Evolutionary conservation across 2,329 filamentous ascomycete genomes (phyloP).

Genomic region (Trichoderma asperellum): DNA sequence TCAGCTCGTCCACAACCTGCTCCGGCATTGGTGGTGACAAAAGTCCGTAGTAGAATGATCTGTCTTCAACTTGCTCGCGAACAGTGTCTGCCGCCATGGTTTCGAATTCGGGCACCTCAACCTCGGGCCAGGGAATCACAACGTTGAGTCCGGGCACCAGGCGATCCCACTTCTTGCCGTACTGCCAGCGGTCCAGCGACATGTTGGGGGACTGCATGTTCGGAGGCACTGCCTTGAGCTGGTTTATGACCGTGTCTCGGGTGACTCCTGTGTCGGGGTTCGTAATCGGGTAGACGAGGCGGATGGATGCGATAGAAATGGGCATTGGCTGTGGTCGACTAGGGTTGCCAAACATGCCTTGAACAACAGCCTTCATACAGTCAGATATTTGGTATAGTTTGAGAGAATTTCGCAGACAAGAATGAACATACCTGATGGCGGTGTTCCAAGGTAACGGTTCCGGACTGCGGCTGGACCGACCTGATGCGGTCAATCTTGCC

Average conservation of each 20-base stretch:
- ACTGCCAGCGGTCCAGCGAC: constrained; percentile 47
- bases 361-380: constrained; percentile 36
- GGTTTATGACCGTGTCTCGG: constrained; percentile 77
- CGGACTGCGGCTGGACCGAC: constrained; percentile 57
- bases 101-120: constrained; percentile 52
- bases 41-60: constrained; percentile 78
- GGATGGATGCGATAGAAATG: constrained; percentile 71
- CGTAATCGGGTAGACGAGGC: constrained; percentile 77
- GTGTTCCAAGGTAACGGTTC: constrained; percentile 64
- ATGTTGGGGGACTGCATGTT: constrained; percentile 52
- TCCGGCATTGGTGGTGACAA: constrained; percentile 77
- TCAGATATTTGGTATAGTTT: not conserved
- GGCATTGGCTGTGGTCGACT: constrained; percentile 45
- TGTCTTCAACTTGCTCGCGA: constrained; percentile 73
- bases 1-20: constrained; percentile 80
- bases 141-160: constrained; percentile 73
- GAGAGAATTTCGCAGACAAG: not conserved
- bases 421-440: constrained; percentile 62
- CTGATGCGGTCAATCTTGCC: constrained; percentile 80
- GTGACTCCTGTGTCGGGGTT: constrained; percentile 66
- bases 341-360: constrained; percentile 40
- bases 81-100: constrained; percentile 71
- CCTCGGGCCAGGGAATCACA: constrained; percentile 75
- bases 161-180: constrained; percentile 53
- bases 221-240: constrained; percentile 60